Evolutionary conservation across 164 flowering plant genomes (phyloP).

Genomic region (Vitis rupestris): DNA sequence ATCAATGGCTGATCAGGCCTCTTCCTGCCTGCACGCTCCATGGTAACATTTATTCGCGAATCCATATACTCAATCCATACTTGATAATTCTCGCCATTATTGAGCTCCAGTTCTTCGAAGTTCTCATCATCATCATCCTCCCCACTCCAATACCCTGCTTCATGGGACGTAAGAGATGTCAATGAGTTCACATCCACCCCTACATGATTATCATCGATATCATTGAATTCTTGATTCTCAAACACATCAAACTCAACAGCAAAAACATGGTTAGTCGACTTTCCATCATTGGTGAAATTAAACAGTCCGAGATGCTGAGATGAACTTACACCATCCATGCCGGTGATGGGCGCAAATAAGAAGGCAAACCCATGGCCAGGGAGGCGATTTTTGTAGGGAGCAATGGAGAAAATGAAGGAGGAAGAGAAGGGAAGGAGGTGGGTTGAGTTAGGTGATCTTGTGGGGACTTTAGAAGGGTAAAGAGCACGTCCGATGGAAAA

Average conservation of each 20-base stretch:
- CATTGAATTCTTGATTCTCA: conserved; percentile 33
- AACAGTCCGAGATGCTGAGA: conserved; percentile 38
- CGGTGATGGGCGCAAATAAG: conserved; percentile 26
- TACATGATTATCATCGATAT: conserved; percentile 35
- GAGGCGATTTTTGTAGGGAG: conserved; percentile 12
- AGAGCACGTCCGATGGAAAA: conserved; percentile 60
- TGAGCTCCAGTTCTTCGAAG: conserved; percentile 38
- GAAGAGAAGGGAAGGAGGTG: conserved; percentile 44
- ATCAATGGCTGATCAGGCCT: conserved; percentile 42
- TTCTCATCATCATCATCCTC: conserved; percentile 11
- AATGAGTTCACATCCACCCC: conserved; percentile 37
- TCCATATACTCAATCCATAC: conserved; percentile 63
- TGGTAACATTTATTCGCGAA: conserved; percentile 42
- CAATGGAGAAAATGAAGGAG: conserved; percentile 41
- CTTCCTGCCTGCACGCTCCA: conserved; percentile 46
- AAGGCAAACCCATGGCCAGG: conserved; percentile 43
- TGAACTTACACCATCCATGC: conserved; percentile 16
- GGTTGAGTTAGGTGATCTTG: conserved; percentile 37
- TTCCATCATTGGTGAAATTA: conserved; percentile 29
- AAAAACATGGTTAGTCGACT: conserved; percentile 27
- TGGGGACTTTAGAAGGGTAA: conserved; percentile 35
- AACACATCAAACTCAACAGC: conserved; percentile 40
- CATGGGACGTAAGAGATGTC: conserved; percentile 15
- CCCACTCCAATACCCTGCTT: conserved; percentile 31
- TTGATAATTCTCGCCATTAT: conserved; percentile 61